These are phyloP conservation scores for Centella asiatica DNA, from an alignment of 129 eudicot species.

Conservation along the genomic window DNA sequence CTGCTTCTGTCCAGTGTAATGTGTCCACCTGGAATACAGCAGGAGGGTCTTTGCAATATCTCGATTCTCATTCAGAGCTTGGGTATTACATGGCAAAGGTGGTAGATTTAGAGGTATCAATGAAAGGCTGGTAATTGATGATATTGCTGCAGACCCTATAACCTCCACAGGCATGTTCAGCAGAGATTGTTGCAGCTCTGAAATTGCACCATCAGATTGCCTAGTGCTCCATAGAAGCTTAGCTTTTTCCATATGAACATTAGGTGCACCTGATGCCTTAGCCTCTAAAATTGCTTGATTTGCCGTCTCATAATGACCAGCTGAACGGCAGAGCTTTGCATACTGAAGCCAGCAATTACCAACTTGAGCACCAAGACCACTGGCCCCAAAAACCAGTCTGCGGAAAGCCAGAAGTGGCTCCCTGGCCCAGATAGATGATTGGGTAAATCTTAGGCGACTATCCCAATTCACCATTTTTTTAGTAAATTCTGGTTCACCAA, in stretches of 20 bases:
- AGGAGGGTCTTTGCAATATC: conserved; percentile 82
- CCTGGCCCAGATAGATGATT: conserved; percentile 91
- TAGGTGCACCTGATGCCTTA: conserved; percentile 66
- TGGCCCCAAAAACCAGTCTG: conserved; percentile 83
- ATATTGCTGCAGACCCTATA: conserved; percentile 73
- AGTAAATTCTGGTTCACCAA: conserved; percentile 50
- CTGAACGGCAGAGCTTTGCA: conserved; percentile 95
- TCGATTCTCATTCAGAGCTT: conserved; percentile 49
- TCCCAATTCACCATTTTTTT: conserved; percentile 70
- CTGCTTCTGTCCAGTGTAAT: conserved; percentile 87
- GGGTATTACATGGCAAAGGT: conserved; percentile 43
- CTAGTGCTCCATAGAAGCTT: conserved; percentile 97
- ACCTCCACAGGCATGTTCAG: conserved; percentile 74
- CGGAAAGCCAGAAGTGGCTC: conserved; percentile 96
- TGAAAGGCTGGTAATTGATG: conserved; percentile 83
- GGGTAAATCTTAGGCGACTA: conserved; percentile 68
- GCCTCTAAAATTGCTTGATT: conserved; percentile 95
- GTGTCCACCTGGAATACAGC: conserved; percentile 92
- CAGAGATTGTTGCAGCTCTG: conserved; percentile 84
- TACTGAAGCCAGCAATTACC: conserved; percentile 95
- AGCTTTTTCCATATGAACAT: conserved; percentile 96
- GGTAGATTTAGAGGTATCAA: conserved; percentile 63
- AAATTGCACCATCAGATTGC: conserved; percentile 92
- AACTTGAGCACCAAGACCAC: conserved; percentile 61
- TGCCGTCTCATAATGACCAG: conserved; percentile 98